phyloP scores from a whole-genome alignment of 345 rosid species.

The Salix purpurea region DNA sequence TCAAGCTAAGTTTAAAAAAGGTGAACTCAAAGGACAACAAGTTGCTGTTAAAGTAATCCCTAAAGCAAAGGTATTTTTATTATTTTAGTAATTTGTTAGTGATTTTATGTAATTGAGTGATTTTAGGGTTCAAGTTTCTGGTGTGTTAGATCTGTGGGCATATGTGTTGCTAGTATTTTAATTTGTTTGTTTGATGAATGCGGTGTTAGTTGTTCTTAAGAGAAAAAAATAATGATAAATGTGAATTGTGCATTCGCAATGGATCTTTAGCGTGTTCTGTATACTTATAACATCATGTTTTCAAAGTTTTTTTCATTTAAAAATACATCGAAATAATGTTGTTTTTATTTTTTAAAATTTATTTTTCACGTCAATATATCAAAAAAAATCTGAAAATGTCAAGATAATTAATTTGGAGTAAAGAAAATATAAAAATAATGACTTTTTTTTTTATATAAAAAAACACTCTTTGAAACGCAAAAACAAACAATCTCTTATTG shows the following conservation, averaged over 20 bases:
- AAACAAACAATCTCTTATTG: background rate
- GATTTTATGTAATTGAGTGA: slow-evolving; percentile 5
- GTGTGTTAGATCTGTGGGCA: background rate
- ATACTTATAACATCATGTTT: no score
- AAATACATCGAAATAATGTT: no score
- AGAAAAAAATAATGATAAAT: background rate
- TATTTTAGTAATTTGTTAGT: background rate
- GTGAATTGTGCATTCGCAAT: background rate
- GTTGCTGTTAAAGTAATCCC: slow-evolving; percentile 47
- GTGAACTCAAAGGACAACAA: slow-evolving; percentile 30
- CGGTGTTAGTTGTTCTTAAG: background rate
- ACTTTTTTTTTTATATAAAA: no score
- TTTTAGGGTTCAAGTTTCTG: background rate
- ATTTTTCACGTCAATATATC: no score
- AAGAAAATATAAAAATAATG: no score
- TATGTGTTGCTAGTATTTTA: background rate
- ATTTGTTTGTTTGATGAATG: background rate
- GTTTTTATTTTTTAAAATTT: no score
- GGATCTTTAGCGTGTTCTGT: background rate
- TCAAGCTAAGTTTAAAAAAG: slow-evolving; percentile 31
- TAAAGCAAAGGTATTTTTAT: slow-evolving; percentile 67
- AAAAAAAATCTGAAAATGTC: no score
- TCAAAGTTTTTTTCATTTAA: no score
- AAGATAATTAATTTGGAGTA: no score
- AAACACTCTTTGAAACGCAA: no score